phyloP scores from a whole-genome alignment of 768 basidiomycete genomes.

The Leccinum subgranulosum region DNA sequence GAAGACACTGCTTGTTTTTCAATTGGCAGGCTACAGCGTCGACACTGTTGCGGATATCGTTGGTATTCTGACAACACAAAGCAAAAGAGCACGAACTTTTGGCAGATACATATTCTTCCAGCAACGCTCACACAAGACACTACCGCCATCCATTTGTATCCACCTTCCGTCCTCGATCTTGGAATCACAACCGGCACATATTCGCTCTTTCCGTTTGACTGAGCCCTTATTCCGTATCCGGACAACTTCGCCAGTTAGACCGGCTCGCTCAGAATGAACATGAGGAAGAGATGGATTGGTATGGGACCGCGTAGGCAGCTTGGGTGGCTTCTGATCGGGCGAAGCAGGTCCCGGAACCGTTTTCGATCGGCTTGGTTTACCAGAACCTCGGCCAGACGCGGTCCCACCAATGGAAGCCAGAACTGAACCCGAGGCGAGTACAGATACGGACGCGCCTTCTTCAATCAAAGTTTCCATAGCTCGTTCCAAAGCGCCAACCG shows the following conservation, averaged over 20 bases:
- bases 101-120: slow-evolving; percentile 98
- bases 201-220: slow-evolving; percentile 34
- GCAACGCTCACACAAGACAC: slow-evolving; percentile 81
- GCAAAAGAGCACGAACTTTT: slow-evolving; percentile 50
- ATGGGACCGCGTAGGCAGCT: slow-evolving; percentile 54
- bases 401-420: slow-evolving; percentile 28
- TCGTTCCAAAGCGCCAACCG: slow-evolving; percentile 42
- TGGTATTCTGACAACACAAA: neutral
- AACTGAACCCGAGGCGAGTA: slow-evolving; percentile 34
- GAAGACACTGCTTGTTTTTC: slow-evolving; percentile 91
- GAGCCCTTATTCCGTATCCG: slow-evolving; percentile 32
- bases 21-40: slow-evolving; percentile 81
- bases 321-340: slow-evolving; percentile 45
- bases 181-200: slow-evolving; percentile 68
- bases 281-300: slow-evolving; percentile 45
- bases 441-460: slow-evolving; percentile 35
- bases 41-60: slow-evolving; percentile 53
- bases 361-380: slow-evolving; percentile 44
- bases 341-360: slow-evolving; percentile 47
- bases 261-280: slow-evolving; percentile 29
- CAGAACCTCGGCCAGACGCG: slow-evolving; percentile 15
- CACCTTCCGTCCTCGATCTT: slow-evolving; percentile 77
- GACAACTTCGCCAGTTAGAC: slow-evolving; percentile 25
- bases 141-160: slow-evolving; percentile 75
- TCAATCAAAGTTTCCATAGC: slow-evolving; percentile 53